Conservation (phyloP, 306 rosid genomes). For the Aeschynomene evenia region DNA sequence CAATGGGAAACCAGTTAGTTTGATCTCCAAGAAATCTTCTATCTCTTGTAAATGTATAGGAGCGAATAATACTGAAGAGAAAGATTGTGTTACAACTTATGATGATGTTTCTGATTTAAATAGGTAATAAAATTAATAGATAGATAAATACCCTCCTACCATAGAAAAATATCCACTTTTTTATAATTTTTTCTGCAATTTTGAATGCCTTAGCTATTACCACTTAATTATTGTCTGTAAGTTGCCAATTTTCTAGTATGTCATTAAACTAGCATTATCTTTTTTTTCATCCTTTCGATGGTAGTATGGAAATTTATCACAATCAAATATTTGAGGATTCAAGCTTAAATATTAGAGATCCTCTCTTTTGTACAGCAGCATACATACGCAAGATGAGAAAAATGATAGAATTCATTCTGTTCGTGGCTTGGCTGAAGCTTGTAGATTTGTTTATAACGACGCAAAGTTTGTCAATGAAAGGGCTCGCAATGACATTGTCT, state of each 20-base stretch:
- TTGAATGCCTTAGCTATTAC: not conserved
- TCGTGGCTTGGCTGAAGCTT: slow-evolving; percentile 71
- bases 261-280: slow-evolving; percentile 19
- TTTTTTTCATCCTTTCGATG: slow-evolving; percentile 22
- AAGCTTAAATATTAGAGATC: slow-evolving; percentile 27
- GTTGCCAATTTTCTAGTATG: slow-evolving; percentile 13
- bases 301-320: not conserved
- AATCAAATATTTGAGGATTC: slow-evolving; percentile 11
- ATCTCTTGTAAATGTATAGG: slow-evolving; percentile 56
- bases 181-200: slow-evolving; percentile 5
- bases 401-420: slow-evolving; percentile 36
- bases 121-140: slow-evolving; percentile 46
- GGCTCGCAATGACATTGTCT: slow-evolving; percentile 67
- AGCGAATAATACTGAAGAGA: slow-evolving; percentile 54
- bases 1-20: slow-evolving; percentile 49
- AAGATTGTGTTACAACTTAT: slow-evolving; percentile 53
- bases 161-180: not conserved
- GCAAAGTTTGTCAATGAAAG: slow-evolving; percentile 77
- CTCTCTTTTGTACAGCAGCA: slow-evolving; percentile 48
- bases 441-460: slow-evolving; percentile 68
- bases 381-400: slow-evolving; percentile 50
- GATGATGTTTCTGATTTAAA: slow-evolving; percentile 51
- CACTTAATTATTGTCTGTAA: slow-evolving; percentile 6
- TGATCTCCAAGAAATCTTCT: slow-evolving; percentile 47
- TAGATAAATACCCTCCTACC: not conserved